Conservation (phyloP, 78 protist genomes). For the Dictyostelium capitatum region DNA sequence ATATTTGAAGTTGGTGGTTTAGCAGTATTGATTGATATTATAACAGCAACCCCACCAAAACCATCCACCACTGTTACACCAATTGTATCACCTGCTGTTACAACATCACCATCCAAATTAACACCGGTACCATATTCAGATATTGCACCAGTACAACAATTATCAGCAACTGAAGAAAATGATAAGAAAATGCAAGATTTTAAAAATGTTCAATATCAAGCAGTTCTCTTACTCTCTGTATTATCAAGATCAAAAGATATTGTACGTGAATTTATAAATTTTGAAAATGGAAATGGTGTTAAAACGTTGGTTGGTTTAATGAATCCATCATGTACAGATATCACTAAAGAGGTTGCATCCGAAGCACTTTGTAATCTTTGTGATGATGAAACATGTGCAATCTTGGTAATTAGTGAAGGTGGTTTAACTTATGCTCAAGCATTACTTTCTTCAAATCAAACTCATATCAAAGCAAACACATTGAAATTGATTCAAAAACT, state of each 20-base stretch:
- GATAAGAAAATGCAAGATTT: slow-evolving; percentile 26
- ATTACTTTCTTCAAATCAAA: slow-evolving; percentile 34
- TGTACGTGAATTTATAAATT: slow-evolving; percentile 45
- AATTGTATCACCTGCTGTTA: background rate
- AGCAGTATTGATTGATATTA: slow-evolving; percentile 51
- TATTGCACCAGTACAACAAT: background rate
- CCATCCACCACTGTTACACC: background rate
- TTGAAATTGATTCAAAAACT: slow-evolving; percentile 49
- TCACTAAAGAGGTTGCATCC: slow-evolving; percentile 35
- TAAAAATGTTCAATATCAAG: slow-evolving; percentile 24
- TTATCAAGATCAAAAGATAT: slow-evolving; percentile 46
- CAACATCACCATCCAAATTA: background rate
- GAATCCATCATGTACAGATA: slow-evolving; percentile 54
- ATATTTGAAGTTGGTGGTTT: slow-evolving; percentile 78
- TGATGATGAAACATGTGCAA: slow-evolving; percentile 65
- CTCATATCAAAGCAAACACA: slow-evolving; percentile 54
- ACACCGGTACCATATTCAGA: slow-evolving; percentile 36
- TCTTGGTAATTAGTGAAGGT: slow-evolving; percentile 54
- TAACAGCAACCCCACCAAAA: slow-evolving; percentile 49
- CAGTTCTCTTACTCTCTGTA: slow-evolving; percentile 10
- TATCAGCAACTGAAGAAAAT: background rate
- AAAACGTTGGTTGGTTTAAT: slow-evolving; percentile 45
- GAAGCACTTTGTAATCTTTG: slow-evolving; percentile 71
- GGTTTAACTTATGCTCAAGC: slow-evolving; percentile 62
- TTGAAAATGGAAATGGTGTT: slow-evolving; percentile 68